Evolutionary conservation across 2,329 filamentous ascomycete species (phyloP), one percentile per base, ranked within the genome.

Genomic region (Pleoardoris graminearum): DNA sequence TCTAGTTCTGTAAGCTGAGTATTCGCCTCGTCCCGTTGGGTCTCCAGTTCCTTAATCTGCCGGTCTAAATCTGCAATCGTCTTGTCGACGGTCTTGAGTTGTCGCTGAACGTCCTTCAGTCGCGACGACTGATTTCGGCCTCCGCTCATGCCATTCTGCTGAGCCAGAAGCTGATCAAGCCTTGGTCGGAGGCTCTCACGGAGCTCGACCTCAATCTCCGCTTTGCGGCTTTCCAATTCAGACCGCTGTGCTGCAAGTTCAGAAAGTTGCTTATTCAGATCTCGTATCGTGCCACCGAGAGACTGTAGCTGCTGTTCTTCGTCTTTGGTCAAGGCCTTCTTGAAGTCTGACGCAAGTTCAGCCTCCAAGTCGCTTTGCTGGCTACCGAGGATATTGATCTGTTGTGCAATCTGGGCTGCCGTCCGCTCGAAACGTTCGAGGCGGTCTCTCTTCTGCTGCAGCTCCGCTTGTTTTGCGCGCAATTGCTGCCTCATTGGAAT

Each of bases 181-280:
- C 89, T 89, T 63, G 91, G 88, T 65, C 88, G 86, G 37, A 99
- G 80, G 65, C 96, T 96, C 66, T 95, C 90, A n/a, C 88, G 86
- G 42, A 99, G 78, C 66, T 96, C 90, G 29, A 90, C 85, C 71
- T 99, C 93, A 23, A 97, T 80, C 32, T 90, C 84, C 48, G 88
- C 86, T 76, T 96, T 97, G 49, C 85, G 84, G 22, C 82, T 84
- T 73, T 97, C 91, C 1, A 95, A 79, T 51, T 91, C 88, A 58
- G 89, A 84, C 29, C 92, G 86, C 53, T 84, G 81, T 50, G 82
- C 84, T 65, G 88, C 91, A 39, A 91, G 74, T 50, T 90, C 86
- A 44, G 89, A 88, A 77, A 90, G 88, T 64, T 92, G 84, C 59
- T 85, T 87, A 57, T 90, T 85, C 38, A 97, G 76, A 36, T 88